phyloP scores from a whole-genome alignment of 305 asterid species.

The Fraxinus floribunda region DNA sequence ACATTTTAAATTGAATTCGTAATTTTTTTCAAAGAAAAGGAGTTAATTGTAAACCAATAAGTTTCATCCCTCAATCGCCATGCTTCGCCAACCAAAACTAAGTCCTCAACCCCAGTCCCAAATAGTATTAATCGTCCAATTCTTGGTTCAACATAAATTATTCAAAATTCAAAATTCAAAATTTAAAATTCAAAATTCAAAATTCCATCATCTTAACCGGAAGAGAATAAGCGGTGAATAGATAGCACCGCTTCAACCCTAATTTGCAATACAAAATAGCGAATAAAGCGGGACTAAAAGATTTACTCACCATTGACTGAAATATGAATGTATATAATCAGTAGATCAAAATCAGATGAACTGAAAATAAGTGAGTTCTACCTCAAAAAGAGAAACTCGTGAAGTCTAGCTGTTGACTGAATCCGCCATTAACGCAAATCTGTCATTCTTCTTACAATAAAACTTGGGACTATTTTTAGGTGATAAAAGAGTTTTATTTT shows the following conservation, averaged over 20 bases:
- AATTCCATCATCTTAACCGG: neutral
- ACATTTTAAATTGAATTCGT: neutral
- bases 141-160: neutral
- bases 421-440: constrained; percentile 39
- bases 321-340: neutral
- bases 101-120: neutral
- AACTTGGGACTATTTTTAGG: neutral
- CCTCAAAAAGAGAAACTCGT: constrained; percentile 27
- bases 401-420: constrained; percentile 34
- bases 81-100: constrained; percentile 17
- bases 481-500: neutral
- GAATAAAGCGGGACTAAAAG: neutral
- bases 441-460: constrained; percentile 3
- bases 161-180: neutral
- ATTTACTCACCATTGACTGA: neutral
- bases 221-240: neutral
- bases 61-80: constrained; percentile 4
- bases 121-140: neutral
- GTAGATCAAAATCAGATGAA: constrained; percentile 23
- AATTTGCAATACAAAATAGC: constrained; percentile 16
- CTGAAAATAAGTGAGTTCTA: constrained; percentile 7
- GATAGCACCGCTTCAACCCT: constrained; percentile 30
- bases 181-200: neutral
- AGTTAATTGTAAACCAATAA: constrained; percentile 4
- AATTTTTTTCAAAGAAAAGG: constrained; percentile 7